Evolutionary conservation across 2,329 filamentous ascomycete genomes (phyloP), one percentile per base, ranked within the genome.

Genomic region (Aspergillus quadricinctus): DNA sequence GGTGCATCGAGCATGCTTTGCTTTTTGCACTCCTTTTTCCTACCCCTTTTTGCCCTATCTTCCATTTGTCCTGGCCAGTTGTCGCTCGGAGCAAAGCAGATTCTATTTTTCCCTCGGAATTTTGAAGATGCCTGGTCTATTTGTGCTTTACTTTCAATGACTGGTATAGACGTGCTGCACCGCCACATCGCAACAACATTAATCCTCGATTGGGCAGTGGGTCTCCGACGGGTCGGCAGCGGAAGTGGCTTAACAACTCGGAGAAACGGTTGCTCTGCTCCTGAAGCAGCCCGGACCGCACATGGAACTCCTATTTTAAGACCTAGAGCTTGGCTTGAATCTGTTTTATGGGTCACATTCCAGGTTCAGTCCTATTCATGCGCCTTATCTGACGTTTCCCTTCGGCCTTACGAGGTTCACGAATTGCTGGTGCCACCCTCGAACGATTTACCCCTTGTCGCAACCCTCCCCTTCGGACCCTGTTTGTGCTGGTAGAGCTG

Each of bases 141-240:
- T 17, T 6, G 6, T 37, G 14, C 31, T 37, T 17, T 23, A 3
- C n/a, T n/a, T n/a, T n/a, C n/a, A n/a, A 14, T 14, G 11, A 14
- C 29, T 31, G 29, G 11, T 31, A 14, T 17, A 11, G 4, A 35
- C 31, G 31, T 14, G 28, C 37, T 54, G 62, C 66, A 67, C 63
- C 63, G 69, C 69, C 69, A 68, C 68, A 61, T 1, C 69, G 69
- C 61, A 67, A 64, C 60, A 71, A 67, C 31, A 49, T 69, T 69
- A 41, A 54, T 67, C 69, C 68, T 21, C 28, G 61, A 25, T 50
- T 56, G 51, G 59, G 61, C 63, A 66, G 43, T 46, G 58, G 56
- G 57, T 56, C 53, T 61, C 51, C 57, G 53, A 53, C 64, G 66
- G 62, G 69, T 71, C 67, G 60, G 61, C 68, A 55, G 63, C 66